Evolutionary conservation across 306 rosid species (phyloP), one percentile per base, ranked within the genome.

Genomic region (Fragaria vesca): DNA sequence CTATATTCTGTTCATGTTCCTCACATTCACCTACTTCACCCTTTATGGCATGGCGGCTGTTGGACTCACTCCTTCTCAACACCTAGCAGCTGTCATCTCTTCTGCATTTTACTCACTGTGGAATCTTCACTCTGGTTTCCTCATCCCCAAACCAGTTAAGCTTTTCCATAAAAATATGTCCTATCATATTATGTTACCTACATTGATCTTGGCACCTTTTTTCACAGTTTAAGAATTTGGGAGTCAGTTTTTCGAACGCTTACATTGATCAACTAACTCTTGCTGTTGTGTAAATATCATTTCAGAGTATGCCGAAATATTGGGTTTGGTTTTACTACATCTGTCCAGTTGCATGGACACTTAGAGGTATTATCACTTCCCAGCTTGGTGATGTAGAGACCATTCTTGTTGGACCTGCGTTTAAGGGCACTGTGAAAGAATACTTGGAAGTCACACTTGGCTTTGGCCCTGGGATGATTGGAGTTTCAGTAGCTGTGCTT

Each of bases 51-150:
- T 92, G 97, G 90, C 91, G 90, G 96, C 97, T 42, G 91, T 95
- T 77, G 97, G 97, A 40, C 89, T 95, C 76, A 92, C 99, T 18
- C 75, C 97, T 57, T 86, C 97, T 30, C 97, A 86, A 69, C 96
- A 91, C 47, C 34, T 95, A 52, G 91, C 97, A 4, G 96, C 99
- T 17, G 89, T 95, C 36, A 24, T 95, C 77, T 95, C 99, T 66
- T 95, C 99, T 65, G 99, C 99, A 38, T 92, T 92, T 75, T 95
- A 93, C 85, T 92, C 99, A 21, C 46, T 95, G 46, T 95, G 99
- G 99, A 95, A 95, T 84, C 99, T 95, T 52, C 96, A 89, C 78
- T 88, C 99, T 1, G 99, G 99, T 74, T 95, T 95, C 79, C 97
- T 95, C 6, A 84, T 95, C 80, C 97, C 97, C 7, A 85, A 89